These are phyloP conservation scores for Pleurozium schreberi DNA, from an alignment of 225 moss, liverwort and hornwort genomes.

Conservation along the genomic window DNA sequence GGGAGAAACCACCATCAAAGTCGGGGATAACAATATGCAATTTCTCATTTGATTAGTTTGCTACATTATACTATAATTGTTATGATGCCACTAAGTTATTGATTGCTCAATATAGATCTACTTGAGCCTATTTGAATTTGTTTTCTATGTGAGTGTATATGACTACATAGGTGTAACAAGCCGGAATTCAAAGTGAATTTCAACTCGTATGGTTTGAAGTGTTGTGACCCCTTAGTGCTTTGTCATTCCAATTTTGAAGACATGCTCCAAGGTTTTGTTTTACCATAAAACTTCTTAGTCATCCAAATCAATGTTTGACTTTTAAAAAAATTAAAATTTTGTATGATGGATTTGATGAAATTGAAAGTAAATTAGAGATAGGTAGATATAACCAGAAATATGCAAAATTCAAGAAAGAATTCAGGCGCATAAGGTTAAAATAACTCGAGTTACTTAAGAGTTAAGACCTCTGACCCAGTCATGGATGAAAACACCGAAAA, in stretches of 20 bases:
- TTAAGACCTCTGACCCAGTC: background rate
- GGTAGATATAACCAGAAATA: background rate
- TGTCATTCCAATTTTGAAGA: rapidly evolving
- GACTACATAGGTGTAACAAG: too few species aligned
- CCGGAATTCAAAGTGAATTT: too few species aligned
- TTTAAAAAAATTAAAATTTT: background rate
- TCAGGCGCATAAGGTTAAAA: background rate
- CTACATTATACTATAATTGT: background rate
- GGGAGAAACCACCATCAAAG: background rate
- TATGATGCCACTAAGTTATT: background rate
- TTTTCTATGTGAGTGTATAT: background rate
- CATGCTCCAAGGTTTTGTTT: too few species aligned
- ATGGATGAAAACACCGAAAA: background rate
- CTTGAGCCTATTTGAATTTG: background rate
- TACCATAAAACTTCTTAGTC: background rate
- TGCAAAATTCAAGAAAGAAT: background rate
- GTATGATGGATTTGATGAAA: too few species aligned
- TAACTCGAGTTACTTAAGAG: background rate
- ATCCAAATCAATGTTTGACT: background rate
- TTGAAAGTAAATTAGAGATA: background rate
- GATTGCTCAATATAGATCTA: background rate
- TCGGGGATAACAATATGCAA: background rate
- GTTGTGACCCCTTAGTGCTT: rapidly evolving
- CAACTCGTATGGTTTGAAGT: too few species aligned
- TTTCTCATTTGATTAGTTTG: background rate